Percentiles rank a stretch among this genome's conserved stretches.
Evolutionary conservation across 163 green algal genomes (phyloP).

Genomic region (Trebouxiophyceae sp.): DNA sequence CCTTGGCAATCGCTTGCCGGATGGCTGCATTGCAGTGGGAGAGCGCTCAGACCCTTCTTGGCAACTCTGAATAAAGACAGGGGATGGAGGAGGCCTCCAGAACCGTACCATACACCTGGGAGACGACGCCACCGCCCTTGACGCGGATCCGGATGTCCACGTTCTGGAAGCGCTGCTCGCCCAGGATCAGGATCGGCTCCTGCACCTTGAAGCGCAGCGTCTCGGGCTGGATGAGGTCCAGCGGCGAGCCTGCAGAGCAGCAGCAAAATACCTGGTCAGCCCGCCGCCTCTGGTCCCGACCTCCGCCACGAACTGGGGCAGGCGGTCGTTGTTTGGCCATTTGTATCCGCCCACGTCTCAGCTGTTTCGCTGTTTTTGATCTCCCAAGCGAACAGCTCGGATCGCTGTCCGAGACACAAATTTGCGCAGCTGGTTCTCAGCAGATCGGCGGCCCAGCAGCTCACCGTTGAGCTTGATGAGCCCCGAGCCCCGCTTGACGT

Average conservation of each 20-base stretch:
- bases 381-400: too few species aligned
- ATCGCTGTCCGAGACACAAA: too few species aligned
- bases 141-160: slow-evolving; percentile 97
- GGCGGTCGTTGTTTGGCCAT: neutral
- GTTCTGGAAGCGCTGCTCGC: slow-evolving; percentile 80
- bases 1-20: slow-evolving; percentile 97
- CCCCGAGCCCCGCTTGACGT: slow-evolving; percentile 88
- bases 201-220: slow-evolving; percentile 91
- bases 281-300: too few species aligned
- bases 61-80: too few species aligned
- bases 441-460: too few species aligned
- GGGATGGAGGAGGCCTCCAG: too few species aligned
- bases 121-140: slow-evolving; percentile 92
- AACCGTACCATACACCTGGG: slow-evolving; percentile 89
- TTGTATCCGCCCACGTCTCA: neutral
- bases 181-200: slow-evolving; percentile 95
- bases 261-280: too few species aligned
- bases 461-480: slow-evolving; percentile 96
- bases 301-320: too few species aligned
- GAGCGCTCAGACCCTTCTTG: too few species aligned
- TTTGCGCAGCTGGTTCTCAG: too few species aligned
- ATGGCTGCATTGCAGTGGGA: slow-evolving; percentile 74
- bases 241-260: slow-evolving; percentile 65
- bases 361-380: too few species aligned
- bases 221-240: slow-evolving; percentile 95